Conservation (phyloP, 805 yeast genomes). For the Candida manassasensis region DNA sequence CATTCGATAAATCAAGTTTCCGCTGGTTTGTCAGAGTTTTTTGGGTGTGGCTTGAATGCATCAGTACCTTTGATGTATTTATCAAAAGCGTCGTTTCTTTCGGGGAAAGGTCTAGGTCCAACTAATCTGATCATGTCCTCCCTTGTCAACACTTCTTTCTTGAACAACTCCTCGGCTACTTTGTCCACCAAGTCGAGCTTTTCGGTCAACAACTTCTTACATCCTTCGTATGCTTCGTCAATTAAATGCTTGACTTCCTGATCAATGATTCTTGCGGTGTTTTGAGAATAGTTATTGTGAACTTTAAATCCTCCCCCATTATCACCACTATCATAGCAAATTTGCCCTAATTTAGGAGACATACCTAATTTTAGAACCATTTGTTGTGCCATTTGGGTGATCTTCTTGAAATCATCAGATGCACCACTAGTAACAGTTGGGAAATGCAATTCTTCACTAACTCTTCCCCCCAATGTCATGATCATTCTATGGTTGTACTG, state of each 20-base stretch:
- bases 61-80: conserved; percentile 62
- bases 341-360: conserved; percentile 75
- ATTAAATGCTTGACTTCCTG: conserved; percentile 64
- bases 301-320: conserved; percentile 48
- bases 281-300: conserved; percentile 64
- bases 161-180: conserved; percentile 69
- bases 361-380: conserved; percentile 89
- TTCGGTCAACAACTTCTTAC: conserved; percentile 52
- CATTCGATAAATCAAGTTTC: not conserved
- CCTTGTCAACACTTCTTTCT: conserved; percentile 76
- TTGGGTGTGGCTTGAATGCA: conserved; percentile 35
- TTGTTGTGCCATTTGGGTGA: conserved; percentile 80
- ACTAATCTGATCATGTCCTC: conserved; percentile 72
- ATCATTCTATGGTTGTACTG: conserved; percentile 81
- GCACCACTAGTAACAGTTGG: conserved; percentile 88
- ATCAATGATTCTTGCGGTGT: conserved; percentile 65
- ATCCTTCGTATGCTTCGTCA: conserved; percentile 57
- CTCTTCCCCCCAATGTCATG: conserved; percentile 94
- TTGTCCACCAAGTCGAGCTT: conserved; percentile 57
- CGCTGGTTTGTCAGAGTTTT: conserved; percentile 6
- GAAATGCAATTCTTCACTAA: conserved; percentile 85
- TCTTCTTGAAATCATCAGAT: conserved; percentile 86
- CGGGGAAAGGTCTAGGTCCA: conserved; percentile 76
- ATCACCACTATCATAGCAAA: conserved; percentile 48
- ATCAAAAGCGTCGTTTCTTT: conserved; percentile 83